phyloP scores from a whole-genome alignment of 257 asterid genomes.

The Solanum megistacrolobum region DNA sequence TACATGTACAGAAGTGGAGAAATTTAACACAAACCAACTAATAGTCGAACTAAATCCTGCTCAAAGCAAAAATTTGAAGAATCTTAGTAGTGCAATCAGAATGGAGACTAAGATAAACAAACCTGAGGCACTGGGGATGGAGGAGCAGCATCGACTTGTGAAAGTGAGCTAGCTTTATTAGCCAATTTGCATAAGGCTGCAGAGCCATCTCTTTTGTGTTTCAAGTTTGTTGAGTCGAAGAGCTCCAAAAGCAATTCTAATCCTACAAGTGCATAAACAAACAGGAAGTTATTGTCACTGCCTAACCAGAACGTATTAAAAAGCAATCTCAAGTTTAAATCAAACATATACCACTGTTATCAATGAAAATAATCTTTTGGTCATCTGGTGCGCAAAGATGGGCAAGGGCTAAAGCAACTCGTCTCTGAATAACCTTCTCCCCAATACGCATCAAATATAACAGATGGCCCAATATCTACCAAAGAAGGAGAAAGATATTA shows the following conservation, averaged over 20 bases:
- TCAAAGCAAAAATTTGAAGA: neutral
- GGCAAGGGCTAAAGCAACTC: slow-evolving; percentile 88
- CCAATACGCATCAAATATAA: slow-evolving; percentile 81
- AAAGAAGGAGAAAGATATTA: neutral
- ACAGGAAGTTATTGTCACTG: neutral
- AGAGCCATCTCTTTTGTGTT: slow-evolving; percentile 69
- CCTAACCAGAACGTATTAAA: neutral
- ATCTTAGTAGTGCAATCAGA: neutral
- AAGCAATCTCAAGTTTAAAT: neutral
- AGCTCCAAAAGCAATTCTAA: slow-evolving; percentile 81
- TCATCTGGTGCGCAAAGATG: slow-evolving; percentile 93
- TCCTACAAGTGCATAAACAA: slow-evolving; percentile 33
- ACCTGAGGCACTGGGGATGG: slow-evolving; percentile 97
- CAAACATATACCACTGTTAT: slow-evolving; percentile 52
- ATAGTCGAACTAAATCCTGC: neutral
- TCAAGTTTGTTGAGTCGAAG: slow-evolving; percentile 50
- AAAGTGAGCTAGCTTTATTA: slow-evolving; percentile 66
- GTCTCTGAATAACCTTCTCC: slow-evolving; percentile 64
- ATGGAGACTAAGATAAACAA: neutral
- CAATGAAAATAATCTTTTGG: slow-evolving; percentile 68
- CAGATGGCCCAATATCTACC: slow-evolving; percentile 81
- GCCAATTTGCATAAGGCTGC: slow-evolving; percentile 78
- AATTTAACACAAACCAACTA: neutral
- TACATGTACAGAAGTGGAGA: neutral
- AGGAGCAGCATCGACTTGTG: slow-evolving; percentile 93